phyloP scores from a whole-genome alignment of 2,329 filamentous ascomycete species.

The Fusarium chuoi region DNA sequence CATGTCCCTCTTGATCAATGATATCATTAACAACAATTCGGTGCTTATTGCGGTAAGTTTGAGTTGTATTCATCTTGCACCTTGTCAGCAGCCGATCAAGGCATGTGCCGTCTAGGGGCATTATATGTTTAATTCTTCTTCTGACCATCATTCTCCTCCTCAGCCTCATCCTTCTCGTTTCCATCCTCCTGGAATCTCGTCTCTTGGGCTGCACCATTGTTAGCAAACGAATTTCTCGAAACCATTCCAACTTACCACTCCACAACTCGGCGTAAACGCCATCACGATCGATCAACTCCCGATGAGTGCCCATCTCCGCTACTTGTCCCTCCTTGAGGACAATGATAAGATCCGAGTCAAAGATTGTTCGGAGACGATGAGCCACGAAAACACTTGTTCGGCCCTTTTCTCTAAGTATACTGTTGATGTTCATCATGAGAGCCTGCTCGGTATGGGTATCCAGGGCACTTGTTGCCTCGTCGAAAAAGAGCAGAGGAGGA shows the following conservation, averaged over 20 bases:
- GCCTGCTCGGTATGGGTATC: slow-evolving; percentile 95
- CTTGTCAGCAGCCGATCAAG: neutral
- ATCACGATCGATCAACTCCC: slow-evolving; percentile 79
- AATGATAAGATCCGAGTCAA: slow-evolving; percentile 92
- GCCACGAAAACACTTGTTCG: slow-evolving; percentile 96
- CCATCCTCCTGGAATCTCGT: slow-evolving; percentile 64
- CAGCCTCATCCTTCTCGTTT: slow-evolving; percentile 51
- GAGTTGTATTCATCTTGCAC: slow-evolving; percentile 24
- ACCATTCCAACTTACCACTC: slow-evolving; percentile 71
- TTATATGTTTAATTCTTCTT: slow-evolving; percentile 16
- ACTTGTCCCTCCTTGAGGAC: slow-evolving; percentile 86
- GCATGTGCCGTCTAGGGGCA: neutral
- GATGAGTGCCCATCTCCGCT: slow-evolving; percentile 90
- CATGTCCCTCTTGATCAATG: neutral
- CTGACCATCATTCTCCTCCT: slow-evolving; percentile 31
- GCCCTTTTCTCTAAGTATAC: slow-evolving; percentile 86
- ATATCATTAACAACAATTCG: neutral
- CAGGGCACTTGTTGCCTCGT: slow-evolving; percentile 91
- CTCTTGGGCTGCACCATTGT: slow-evolving; percentile 65
- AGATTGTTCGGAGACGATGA: slow-evolving; percentile 91
- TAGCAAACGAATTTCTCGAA: neutral
- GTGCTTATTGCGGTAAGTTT: neutral
- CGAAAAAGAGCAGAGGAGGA: slow-evolving; percentile 90
- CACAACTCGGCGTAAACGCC: slow-evolving; percentile 91
- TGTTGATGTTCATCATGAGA: slow-evolving; percentile 91